Evolutionary conservation across 345 rosid genomes (phyloP), one percentile per base, ranked within the genome.

Genomic region (Xanthoceras sorbifolium): DNA sequence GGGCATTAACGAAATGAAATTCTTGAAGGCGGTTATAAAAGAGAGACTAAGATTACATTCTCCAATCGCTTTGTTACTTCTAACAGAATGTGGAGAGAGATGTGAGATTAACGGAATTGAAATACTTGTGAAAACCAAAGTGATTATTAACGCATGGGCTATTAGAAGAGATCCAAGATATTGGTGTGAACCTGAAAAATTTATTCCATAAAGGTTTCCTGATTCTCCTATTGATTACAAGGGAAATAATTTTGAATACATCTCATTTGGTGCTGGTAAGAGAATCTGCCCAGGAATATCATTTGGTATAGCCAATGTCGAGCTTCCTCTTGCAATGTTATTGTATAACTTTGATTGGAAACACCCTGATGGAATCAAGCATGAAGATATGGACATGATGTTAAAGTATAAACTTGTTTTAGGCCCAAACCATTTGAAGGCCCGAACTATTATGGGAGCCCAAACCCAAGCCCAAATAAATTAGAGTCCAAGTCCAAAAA

Each of bases 321-420:
- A 77, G 38, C 70, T 74, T 2, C 74, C 78, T 44, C 46, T 84
- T 1, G 86, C 86, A 1, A 29, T 42, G 14, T 76, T 88, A 23
- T 61, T 88, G 18, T 79, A 77, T 64, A 77, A 75, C 10, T 89
- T 89, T 74, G 85, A 89, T 17, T 89, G 92, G 92, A 74, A 80
- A 9, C 78, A 85, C 1, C 84, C 88, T 3, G 55, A 67, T 6
- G n/a, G n/a, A n/a, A n/a, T n/a, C n/a, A n/a, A n/a, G n/a, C 32
- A 29, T 10, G 76, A 82, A 8, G 82, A 84, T 10, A 70, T 87
- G 40, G 87, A 87, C 78, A 85, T n/a, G n/a, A n/a, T n/a, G n/a
- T n/a, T n/a, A n/a, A n/a, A n/a, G n/a, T n/a, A n/a, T n/a, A n/a
- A n/a, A n/a, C n/a, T n/a, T n/a, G n/a, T n/a, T n/a, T n/a, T n/a